Conservation (phyloP, 2,329 filamentous ascomycete species). For the Davidsoniella virescens region DNA sequence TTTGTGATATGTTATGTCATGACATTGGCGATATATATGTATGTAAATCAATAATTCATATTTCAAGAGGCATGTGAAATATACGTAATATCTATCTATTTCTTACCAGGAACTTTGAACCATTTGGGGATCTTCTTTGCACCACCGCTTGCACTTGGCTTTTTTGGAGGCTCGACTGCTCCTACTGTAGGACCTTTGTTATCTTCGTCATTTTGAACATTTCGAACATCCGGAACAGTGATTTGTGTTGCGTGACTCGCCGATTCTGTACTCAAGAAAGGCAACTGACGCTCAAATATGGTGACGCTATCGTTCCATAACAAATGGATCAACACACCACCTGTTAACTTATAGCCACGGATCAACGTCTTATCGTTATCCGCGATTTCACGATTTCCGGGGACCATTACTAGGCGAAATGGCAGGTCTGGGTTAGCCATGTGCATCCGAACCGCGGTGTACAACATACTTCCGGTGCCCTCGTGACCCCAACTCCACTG, state of each 20-base stretch:
- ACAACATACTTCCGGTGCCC: constrained; percentile 56
- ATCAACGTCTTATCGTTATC: constrained; percentile 45
- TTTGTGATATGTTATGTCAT: not conserved
- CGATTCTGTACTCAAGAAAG: constrained; percentile 42
- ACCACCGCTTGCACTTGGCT: constrained; percentile 24
- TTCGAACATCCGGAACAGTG: constrained; percentile 41
- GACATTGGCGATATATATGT: not conserved
- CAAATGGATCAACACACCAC: constrained; percentile 52
- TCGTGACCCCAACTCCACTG: constrained; percentile 52
- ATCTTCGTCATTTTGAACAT: constrained; percentile 24
- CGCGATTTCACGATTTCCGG: constrained; percentile 31
- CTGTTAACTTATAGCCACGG: constrained; percentile 51
- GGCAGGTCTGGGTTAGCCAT: constrained; percentile 47
- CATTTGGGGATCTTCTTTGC: constrained; percentile 48
- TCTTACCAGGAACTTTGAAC: constrained; percentile 57
- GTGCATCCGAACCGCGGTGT: constrained; percentile 56
- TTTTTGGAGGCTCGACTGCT: constrained; percentile 14
- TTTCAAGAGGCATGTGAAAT: not conserved
- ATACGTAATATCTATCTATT: constrained; percentile 25
- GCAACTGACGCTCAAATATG: constrained; percentile 33
- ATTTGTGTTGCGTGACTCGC: constrained; percentile 49
- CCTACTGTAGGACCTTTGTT: constrained; percentile 16
- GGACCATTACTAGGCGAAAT: constrained; percentile 56
- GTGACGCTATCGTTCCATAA: constrained; percentile 52
- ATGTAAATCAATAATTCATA: not conserved